Base-by-base conservation (phyloP, 2,329 filamentous ascomycete genomes). In the Ophiostoma tasmaniense region DNA sequence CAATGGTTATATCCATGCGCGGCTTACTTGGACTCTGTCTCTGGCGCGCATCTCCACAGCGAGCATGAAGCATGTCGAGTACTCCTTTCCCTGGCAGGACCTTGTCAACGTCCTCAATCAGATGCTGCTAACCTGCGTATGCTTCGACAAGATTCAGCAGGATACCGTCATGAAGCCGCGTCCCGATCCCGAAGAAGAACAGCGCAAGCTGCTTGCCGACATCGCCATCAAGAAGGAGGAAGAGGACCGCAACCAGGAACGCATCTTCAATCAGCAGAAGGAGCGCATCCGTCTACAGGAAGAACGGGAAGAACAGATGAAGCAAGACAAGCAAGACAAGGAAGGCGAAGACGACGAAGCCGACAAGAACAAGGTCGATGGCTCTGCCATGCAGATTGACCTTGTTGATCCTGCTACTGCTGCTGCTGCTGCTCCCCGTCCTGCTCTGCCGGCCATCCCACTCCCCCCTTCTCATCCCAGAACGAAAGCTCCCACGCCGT, bases 1-100 rank as follows among this genome's bases (percentile, higher is more conserved):
- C 2, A 78, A 90, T 1, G 83, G 88, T 0, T 90, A 86, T 73
- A 74, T 90, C 0, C 88, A 91, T 72, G 82, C 86, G 0, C 82
- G 84, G 4, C 78, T 92, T 33, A 83, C 85, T 0, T 90, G 90
- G 73, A 74, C 91, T 8, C 74, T 77, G 2, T 79, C 82, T 33
- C 75, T 87, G 64, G 77, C 79, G 1, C 75, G 75, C 8, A 77
- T 77, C 3, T 45, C 64, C 6, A 79, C 80, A 0, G 74, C 75
- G 0, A 83, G 81, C 0, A 82, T 83, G 77, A 75, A 70, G 17
- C 76, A 79, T 22, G 75, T 86, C 2, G 81, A 83, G 59, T n/a
- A 70, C 3, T 70, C 72, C 14, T 79, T 79, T n/a, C 74, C 80
- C 0, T 83, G 82, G 75, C 75, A 76, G 2, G 71, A 80, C 0